Evolutionary conservation across 148 eudicot genomes (phyloP).

Genomic region (Heliosperma pusillum): DNA sequence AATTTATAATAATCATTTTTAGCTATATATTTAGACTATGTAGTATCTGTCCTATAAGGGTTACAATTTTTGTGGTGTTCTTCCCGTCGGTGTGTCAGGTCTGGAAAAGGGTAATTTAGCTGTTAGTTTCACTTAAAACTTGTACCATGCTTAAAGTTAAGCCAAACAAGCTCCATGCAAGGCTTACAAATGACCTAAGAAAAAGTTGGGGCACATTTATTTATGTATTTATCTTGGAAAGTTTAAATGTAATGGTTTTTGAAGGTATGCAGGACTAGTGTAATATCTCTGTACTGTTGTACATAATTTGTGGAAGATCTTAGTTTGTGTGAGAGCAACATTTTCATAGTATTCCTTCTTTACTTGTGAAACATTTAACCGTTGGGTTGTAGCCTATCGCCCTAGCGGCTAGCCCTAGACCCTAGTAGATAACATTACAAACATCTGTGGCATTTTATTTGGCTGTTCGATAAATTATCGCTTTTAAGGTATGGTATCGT

Average conservation of each 20-base stretch:
- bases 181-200: too few relatives aligned
- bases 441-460: background rate
- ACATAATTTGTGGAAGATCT: background rate
- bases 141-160: background rate
- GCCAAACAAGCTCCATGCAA: background rate
- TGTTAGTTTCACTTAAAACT: background rate
- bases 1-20: too few relatives aligned
- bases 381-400: background rate
- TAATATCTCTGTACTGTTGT: background rate
- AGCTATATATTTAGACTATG: too few relatives aligned
- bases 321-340: background rate
- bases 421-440: background rate
- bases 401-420: too few relatives aligned
- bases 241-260: too few relatives aligned
- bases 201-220: too few relatives aligned
- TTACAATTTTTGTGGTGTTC: too few relatives aligned
- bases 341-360: background rate
- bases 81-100: too few relatives aligned
- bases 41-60: too few relatives aligned
- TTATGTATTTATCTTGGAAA: too few relatives aligned
- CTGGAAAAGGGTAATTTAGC: background rate
- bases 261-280: background rate
- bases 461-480: background rate
- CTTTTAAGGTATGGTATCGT: background rate
- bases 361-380: background rate